These are phyloP conservation scores for Leccinum obscurum DNA, from an alignment of 768 basidiomycete species.

Conservation along the genomic window DNA sequence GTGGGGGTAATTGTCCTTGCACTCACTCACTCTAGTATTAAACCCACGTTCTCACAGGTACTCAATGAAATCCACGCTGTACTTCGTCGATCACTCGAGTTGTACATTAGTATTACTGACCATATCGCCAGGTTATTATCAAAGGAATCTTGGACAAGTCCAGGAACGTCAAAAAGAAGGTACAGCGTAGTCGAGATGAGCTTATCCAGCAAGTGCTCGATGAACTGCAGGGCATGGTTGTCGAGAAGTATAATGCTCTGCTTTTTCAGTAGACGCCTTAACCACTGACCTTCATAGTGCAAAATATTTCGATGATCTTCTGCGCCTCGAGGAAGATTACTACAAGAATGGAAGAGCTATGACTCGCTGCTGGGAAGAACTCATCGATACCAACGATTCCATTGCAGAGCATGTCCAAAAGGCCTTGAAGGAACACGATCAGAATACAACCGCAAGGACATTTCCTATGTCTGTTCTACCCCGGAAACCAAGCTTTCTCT, in stretches of 20 bases:
- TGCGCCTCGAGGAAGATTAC: slow-evolving; percentile 58
- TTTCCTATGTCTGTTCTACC: slow-evolving; percentile 49
- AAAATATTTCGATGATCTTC: slow-evolving; percentile 50
- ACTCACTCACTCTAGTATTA: not conserved
- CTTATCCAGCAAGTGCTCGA: slow-evolving; percentile 48
- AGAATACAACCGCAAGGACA: slow-evolving; percentile 47
- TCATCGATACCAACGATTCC: slow-evolving; percentile 41
- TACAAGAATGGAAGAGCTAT: slow-evolving; percentile 42
- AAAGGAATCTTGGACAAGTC: slow-evolving; percentile 49
- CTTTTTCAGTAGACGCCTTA: slow-evolving; percentile 2
- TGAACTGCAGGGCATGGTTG: slow-evolving; percentile 44
- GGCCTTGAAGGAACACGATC: slow-evolving; percentile 49
- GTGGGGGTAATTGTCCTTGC: slow-evolving; percentile 38
- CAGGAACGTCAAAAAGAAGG: slow-evolving; percentile 45
- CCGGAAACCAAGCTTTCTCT: slow-evolving; percentile 20
- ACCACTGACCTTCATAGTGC: slow-evolving; percentile 36
- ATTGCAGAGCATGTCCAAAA: slow-evolving; percentile 36
- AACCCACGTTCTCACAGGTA: slow-evolving; percentile 35
- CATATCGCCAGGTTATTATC: slow-evolving; percentile 44
- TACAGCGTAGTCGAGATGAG: slow-evolving; percentile 43
- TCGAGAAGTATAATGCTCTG: slow-evolving; percentile 23
- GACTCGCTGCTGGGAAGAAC: slow-evolving; percentile 41
- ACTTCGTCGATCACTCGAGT: not conserved
- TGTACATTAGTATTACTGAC: slow-evolving; percentile 17
- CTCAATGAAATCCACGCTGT: slow-evolving; percentile 53